phyloP scores from a whole-genome alignment of 164 flowering plant species.

The Magnolia changhungtana region DNA sequence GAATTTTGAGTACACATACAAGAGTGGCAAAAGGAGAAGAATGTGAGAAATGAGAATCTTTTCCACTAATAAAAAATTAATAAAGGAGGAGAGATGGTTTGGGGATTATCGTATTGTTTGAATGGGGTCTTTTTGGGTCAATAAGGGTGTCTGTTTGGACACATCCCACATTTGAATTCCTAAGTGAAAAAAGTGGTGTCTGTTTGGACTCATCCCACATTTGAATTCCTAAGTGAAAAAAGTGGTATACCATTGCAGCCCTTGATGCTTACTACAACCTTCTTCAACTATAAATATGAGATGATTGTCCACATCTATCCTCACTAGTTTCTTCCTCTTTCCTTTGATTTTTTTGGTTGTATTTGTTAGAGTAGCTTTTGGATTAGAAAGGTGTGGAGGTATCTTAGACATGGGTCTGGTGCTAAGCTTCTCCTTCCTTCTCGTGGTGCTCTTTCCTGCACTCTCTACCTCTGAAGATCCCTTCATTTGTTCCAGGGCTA shows the following conservation, averaged over 20 bases:
- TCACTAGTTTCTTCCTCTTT: background rate
- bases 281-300: background rate
- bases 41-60: background rate
- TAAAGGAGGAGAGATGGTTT: slow-evolving; percentile 1
- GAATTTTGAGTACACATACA: no score
- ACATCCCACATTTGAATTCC: background rate
- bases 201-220: background rate
- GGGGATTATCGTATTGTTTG: background rate
- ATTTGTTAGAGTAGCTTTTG: background rate
- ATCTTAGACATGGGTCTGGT: slow-evolving; percentile 11
- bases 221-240: background rate
- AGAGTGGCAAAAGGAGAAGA: no score
- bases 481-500: slow-evolving; percentile 57
- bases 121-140: slow-evolving; percentile 11
- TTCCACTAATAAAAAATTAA: no score
- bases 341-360: background rate
- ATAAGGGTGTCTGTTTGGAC: slow-evolving; percentile 9
- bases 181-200: background rate
- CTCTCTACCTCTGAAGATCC: slow-evolving; percentile 33
- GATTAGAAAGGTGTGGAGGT: background rate
- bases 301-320: background rate
- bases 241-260: no score
- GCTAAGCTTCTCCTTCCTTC: slow-evolving; percentile 3
- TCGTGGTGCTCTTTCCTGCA: slow-evolving; percentile 39
- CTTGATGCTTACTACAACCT: background rate